Evolutionary conservation across 176 grass and related monocot species (phyloP).

Genomic region (Triticum aestivum): DNA sequence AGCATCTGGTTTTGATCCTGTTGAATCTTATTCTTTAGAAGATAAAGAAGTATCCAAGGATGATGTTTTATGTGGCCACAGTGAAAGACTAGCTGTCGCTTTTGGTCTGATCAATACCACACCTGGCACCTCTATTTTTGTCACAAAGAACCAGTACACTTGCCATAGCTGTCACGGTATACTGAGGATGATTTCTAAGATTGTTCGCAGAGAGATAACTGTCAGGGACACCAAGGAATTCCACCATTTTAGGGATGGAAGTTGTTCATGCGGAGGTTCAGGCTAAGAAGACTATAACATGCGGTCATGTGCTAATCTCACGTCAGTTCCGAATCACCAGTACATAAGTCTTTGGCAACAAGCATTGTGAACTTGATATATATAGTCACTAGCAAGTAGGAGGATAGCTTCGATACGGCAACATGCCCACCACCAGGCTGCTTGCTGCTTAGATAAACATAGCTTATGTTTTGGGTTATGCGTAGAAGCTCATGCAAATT

Average conservation of each 20-base stretch:
- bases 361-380: neutral
- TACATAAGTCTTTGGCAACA: slow-evolving; percentile 18
- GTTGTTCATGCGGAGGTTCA: slow-evolving; percentile 69
- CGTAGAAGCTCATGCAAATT: slow-evolving; percentile 3
- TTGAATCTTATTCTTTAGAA: slow-evolving; percentile 44
- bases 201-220: slow-evolving; percentile 82
- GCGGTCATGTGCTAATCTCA: neutral
- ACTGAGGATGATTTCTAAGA: slow-evolving; percentile 62
- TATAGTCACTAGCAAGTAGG: slow-evolving; percentile 1
- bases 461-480: slow-evolving; percentile 15
- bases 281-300: slow-evolving; percentile 28
- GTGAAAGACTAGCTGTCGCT: slow-evolving; percentile 81
- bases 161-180: slow-evolving; percentile 75
- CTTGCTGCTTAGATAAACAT: slow-evolving; percentile 22
- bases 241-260: slow-evolving; percentile 89
- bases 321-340: neutral
- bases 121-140: slow-evolving; percentile 70
- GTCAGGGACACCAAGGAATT: slow-evolving; percentile 75
- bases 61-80: slow-evolving; percentile 89
- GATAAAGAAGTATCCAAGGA: slow-evolving; percentile 59
- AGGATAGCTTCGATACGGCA: neutral
- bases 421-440: slow-evolving; percentile 6
- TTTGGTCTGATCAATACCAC: slow-evolving; percentile 91
- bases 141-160: slow-evolving; percentile 91
- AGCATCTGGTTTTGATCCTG: slow-evolving; percentile 44